Conservation (phyloP, 352 stramenopile genomes). For the Lagenidium giganteum region DNA sequence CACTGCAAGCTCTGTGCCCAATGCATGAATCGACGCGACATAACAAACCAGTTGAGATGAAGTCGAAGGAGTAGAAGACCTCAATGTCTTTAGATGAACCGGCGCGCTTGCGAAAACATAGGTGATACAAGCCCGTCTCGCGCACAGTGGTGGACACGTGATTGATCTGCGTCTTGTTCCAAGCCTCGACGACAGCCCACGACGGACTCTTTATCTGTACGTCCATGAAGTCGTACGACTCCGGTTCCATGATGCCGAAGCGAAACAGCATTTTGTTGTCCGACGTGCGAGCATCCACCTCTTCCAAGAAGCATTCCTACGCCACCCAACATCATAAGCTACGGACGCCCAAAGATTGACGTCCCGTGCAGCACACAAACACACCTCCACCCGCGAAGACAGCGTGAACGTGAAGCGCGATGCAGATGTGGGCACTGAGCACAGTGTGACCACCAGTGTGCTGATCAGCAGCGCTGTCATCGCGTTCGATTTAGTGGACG, state of each 20-base stretch:
- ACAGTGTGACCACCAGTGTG: too few relatives aligned
- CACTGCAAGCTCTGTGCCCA: not conserved
- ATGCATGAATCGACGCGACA: too few relatives aligned
- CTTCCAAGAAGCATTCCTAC: constrained; percentile 26
- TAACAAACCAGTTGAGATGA: constrained; percentile 60
- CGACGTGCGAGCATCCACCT: constrained; percentile 21
- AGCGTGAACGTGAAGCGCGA: constrained; percentile 21
- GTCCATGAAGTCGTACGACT: constrained; percentile 23
- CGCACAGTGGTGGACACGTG: constrained; percentile 46
- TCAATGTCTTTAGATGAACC: constrained; percentile 46
- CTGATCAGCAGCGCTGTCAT: too few relatives aligned
- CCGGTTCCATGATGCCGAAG: constrained; percentile 24
- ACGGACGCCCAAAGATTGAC: not conserved
- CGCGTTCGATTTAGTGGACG: too few relatives aligned
- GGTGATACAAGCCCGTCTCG: constrained; percentile 74
- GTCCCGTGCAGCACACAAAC: not conserved
- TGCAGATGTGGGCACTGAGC: too few relatives aligned
- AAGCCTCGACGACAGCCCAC: constrained; percentile 22
- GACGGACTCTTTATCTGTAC: constrained; percentile 18
- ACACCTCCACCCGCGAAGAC: constrained; percentile 16
- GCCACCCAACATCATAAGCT: not conserved
- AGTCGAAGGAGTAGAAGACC: constrained; percentile 82
- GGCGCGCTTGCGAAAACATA: constrained; percentile 70
- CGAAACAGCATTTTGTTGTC: constrained; percentile 29
- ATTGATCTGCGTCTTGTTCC: constrained; percentile 60